Percentiles rank a stretch among this genome's conserved stretches.
These are phyloP conservation scores for Halocafeteria seosinensis DNA, from an alignment of 108 stramenopile genomes.

Conservation along the genomic window DNA sequence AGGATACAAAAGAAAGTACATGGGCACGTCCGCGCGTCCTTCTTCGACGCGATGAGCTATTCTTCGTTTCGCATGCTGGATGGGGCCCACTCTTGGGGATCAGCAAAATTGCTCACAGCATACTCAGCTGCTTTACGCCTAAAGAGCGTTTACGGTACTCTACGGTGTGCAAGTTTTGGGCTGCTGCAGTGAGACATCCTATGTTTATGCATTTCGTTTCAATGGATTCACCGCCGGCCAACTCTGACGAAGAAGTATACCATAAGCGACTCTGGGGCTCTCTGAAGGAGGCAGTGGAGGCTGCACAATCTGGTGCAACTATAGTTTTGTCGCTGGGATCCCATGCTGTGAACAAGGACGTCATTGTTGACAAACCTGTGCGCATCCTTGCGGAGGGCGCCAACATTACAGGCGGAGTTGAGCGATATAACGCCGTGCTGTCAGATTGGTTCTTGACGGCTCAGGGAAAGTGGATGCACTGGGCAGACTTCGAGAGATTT, in stretches of 20 bases:
- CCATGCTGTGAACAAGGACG: neutral
- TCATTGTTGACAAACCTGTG: neutral
- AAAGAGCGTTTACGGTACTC: neutral
- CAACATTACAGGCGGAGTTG: too few species aligned
- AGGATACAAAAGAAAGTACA: neutral
- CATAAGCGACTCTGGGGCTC: neutral
- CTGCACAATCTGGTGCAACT: neutral
- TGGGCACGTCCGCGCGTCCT: neutral
- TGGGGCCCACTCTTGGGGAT: neutral
- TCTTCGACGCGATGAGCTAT: neutral
- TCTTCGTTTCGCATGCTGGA: neutral
- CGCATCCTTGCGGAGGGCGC: neutral
- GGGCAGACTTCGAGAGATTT: too few species aligned
- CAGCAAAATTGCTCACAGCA: neutral
- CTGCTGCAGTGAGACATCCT: neutral
- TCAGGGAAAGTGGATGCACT: too few species aligned
- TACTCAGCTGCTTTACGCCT: neutral
- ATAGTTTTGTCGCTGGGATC: neutral
- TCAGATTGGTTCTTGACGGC: too few species aligned
- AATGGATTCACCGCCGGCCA: neutral
- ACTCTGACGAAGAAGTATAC: neutral
- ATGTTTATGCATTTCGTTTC: neutral
- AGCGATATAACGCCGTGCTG: too few species aligned
- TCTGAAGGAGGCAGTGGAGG: neutral
- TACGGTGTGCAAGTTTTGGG: neutral